These are phyloP conservation scores for Phytophthora hibernalis DNA, from an alignment of 352 stramenopile species.

Conservation along the genomic window DNA sequence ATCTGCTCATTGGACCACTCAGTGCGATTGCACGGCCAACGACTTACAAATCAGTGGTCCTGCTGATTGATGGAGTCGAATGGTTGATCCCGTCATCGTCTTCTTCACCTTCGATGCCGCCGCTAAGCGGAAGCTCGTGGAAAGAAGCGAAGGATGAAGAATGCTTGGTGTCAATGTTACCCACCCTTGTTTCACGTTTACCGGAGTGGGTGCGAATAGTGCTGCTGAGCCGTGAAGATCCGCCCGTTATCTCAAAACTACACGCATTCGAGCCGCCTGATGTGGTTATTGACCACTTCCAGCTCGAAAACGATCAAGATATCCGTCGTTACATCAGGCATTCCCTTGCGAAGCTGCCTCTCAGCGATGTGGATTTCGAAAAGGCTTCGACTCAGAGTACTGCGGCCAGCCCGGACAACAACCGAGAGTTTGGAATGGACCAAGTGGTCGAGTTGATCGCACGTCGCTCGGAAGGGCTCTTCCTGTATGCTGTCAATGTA, in stretches of 20 bases:
- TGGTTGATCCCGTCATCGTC: conserved; percentile 42
- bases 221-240: conserved; percentile 69
- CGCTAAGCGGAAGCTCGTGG: conserved; percentile 19
- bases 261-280: conserved; percentile 55
- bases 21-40: conserved; percentile 65
- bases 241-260: conserved; percentile 61
- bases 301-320: conserved; percentile 59
- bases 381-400: conserved; percentile 5
- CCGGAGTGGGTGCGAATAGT: conserved; percentile 76
- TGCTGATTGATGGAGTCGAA: conserved; percentile 76
- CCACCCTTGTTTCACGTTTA: conserved; percentile 54
- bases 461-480: conserved; percentile 65
- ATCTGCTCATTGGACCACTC: conserved; percentile 67
- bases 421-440: conserved; percentile 23
- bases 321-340: conserved; percentile 38
- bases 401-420: conserved; percentile 3
- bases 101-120: conserved; percentile 25
- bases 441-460: conserved; percentile 62
- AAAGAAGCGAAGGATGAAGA: conserved; percentile 44
- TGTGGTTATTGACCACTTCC: conserved; percentile 54
- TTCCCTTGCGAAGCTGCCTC: conserved; percentile 31
- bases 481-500: conserved; percentile 82
- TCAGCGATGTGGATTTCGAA: conserved; percentile 19
- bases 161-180: conserved; percentile 67
- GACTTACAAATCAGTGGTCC: conserved; percentile 59